These are phyloP conservation scores for Ramalina intermedia DNA, from an alignment of 495 filamentous ascomycete species.

Conservation along the genomic window DNA sequence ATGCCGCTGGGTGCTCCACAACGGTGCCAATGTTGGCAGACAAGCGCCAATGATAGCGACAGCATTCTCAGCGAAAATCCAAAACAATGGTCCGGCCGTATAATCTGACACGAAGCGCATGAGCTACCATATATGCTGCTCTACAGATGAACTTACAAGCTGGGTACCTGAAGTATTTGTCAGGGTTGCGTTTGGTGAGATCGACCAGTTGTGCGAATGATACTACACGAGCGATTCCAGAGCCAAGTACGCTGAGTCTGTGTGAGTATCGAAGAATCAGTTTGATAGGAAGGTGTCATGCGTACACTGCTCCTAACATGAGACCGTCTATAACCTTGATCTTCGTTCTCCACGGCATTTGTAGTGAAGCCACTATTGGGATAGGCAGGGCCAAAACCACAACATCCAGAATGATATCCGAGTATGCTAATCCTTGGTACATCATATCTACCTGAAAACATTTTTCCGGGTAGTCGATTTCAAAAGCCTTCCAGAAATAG, in stretches of 20 bases:
- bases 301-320: constrained; percentile 20
- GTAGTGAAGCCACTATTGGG: constrained; percentile 11
- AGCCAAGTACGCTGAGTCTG: not conserved
- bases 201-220: not conserved
- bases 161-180: not conserved
- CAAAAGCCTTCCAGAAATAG: not conserved
- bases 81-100: not conserved
- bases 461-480: not conserved
- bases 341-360: constrained; percentile 14
- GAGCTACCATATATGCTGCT: not conserved
- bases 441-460: not conserved
- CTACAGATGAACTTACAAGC: not conserved
- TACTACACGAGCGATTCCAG: constrained; percentile 1
- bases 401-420: constrained; percentile 1
- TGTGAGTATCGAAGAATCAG: not conserved
- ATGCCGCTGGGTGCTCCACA: not conserved
- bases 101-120: not conserved
- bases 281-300: not conserved
- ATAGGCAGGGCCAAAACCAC: constrained; percentile 1
- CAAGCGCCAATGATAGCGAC: constrained; percentile 3
- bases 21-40: constrained; percentile 1
- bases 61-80: constrained; percentile 4
- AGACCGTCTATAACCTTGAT: constrained; percentile 16
- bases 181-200: not conserved
- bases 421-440: not conserved